These are phyloP conservation scores for Cutaneotrichosporon cyanovorans DNA, from an alignment of 1,284 basidiomycete species.

Conservation along the genomic window DNA sequence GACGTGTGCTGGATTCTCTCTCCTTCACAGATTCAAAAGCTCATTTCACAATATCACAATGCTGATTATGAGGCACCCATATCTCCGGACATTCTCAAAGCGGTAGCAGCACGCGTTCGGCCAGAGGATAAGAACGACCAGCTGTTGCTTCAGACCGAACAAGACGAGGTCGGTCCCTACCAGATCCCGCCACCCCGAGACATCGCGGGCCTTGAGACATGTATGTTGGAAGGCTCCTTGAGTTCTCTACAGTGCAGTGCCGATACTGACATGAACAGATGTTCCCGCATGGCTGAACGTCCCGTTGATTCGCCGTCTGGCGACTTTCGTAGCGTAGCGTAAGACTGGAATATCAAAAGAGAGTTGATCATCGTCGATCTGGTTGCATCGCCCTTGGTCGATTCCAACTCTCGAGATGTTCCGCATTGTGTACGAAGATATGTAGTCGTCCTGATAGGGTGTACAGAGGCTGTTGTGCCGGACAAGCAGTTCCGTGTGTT, in stretches of 20 bases:
- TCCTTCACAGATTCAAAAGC: conserved; percentile 97
- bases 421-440: too few relatives aligned
- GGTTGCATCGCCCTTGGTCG: too few relatives aligned
- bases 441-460: too few relatives aligned
- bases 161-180: conserved; percentile 81
- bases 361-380: too few relatives aligned
- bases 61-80: conserved; percentile 90
- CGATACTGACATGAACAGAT: conserved; percentile 22
- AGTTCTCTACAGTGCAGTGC: too few relatives aligned
- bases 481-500: too few relatives aligned
- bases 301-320: conserved; percentile 33
- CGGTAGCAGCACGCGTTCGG: conserved; percentile 89
- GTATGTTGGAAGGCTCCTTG: conserved; percentile 24
- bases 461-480: too few relatives aligned
- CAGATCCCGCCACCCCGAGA: conserved; percentile 43
- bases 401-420: too few relatives aligned
- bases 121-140: conserved; percentile 94
- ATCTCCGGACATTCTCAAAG: conserved; percentile 87
- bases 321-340: conserved; percentile 29
- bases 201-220: conserved; percentile 43
- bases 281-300: conserved; percentile 37
- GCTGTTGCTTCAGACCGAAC: conserved; percentile 83
- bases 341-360: too few relatives aligned
- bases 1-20: conserved; percentile 99
- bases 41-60: conserved; percentile 97